A percentile compares a stretch with the other conserved stretches of the same genome.
Evolutionary conservation across 352 stramenopile species (phyloP).

Genomic region (Stramenopiles sp.): DNA sequence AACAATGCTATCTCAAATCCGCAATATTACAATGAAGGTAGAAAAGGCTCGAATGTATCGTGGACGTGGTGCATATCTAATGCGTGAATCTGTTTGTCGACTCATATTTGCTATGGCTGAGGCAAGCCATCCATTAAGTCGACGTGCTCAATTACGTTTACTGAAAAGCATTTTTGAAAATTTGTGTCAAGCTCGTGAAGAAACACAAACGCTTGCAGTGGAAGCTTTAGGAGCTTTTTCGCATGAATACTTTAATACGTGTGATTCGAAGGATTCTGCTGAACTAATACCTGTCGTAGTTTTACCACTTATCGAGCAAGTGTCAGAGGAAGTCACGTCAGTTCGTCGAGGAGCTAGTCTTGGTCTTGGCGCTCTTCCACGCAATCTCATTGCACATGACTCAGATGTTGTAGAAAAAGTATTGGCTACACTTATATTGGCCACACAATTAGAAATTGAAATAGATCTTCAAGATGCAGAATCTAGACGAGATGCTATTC

Average conservation of each 20-base stretch:
- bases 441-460: constrained; percentile 19
- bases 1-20: constrained; percentile 16
- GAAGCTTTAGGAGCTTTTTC: constrained; percentile 40
- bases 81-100: constrained; percentile 54
- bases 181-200: constrained; percentile 60
- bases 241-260: constrained; percentile 23
- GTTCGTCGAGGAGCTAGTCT: constrained; percentile 37
- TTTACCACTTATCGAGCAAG: constrained; percentile 14
- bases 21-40: constrained; percentile 31
- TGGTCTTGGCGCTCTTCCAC: constrained; percentile 32
- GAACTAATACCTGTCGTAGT: background rate
- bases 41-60: constrained; percentile 75
- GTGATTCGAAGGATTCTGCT: no score
- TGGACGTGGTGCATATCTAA: constrained; percentile 69
- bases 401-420: constrained; percentile 14
- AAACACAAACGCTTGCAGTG: constrained; percentile 43
- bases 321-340: constrained; percentile 38
- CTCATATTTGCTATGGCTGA: constrained; percentile 61
- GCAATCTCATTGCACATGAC: constrained; percentile 19
- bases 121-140: constrained; percentile 20
- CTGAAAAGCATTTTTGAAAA: constrained; percentile 48
- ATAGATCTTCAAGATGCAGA: constrained; percentile 51
- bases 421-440: constrained; percentile 20
- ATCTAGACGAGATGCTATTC: constrained; percentile 62
- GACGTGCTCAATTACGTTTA: constrained; percentile 27